These are phyloP conservation scores for Suillus clintonianus DNA, from an alignment of 768 basidiomycete genomes.

Conservation along the genomic window DNA sequence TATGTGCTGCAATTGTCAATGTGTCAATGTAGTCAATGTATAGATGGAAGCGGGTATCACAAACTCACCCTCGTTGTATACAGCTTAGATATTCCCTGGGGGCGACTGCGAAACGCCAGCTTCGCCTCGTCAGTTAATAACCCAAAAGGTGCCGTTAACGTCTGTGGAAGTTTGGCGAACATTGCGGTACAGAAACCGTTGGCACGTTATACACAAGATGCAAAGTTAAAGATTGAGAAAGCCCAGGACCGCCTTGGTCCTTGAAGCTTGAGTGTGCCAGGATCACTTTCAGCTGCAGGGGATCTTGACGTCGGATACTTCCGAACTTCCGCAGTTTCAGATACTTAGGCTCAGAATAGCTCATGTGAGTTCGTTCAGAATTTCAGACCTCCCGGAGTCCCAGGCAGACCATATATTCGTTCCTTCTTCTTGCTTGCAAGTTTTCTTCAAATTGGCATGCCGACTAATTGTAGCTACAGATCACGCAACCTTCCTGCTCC, in stretches of 20 bases:
- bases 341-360: background rate
- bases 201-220: background rate
- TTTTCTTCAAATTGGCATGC: background rate
- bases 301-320: background rate
- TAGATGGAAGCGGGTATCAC: slow-evolving; percentile 24
- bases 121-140: slow-evolving; percentile 85
- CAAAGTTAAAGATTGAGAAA: background rate
- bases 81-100: slow-evolving; percentile 77
- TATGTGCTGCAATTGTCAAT: slow-evolving; percentile 57
- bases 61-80: slow-evolving; percentile 62
- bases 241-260: background rate
- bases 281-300: background rate
- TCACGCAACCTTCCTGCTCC: background rate
- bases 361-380: background rate
- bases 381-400: too few species aligned
- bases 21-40: slow-evolving; percentile 3
- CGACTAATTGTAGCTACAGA: background rate
- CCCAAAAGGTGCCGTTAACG: slow-evolving; percentile 74
- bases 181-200: slow-evolving; percentile 30
- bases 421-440: background rate
- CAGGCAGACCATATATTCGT: background rate
- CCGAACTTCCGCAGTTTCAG: background rate
- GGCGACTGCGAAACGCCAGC: slow-evolving; percentile 83
- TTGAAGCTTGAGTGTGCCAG: background rate
- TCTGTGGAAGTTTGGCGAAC: slow-evolving; percentile 74